Base-by-base conservation (phyloP, 225 moss, liverwort and hornwort genomes). In the Straminergon stramineum region DNA sequence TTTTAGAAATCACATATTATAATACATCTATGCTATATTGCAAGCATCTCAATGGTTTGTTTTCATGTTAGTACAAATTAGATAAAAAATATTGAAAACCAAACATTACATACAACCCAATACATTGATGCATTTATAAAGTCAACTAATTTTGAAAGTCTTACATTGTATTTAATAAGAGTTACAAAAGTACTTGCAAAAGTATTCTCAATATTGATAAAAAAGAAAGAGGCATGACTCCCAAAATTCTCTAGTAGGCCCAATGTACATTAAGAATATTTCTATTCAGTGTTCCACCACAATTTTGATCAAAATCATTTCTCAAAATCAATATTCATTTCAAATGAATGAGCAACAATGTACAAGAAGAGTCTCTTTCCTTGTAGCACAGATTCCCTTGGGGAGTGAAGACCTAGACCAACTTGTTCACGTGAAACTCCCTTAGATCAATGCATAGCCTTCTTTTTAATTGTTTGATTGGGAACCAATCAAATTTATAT, bases 381-480 rank as follows among this genome's bases (percentile, higher is more conserved):
- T 0, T 52, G 1, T 19, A 51, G 32, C 21, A 19, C 1, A 2
- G 1, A 4, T 0, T 23, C 8, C 4, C 9, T 78, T 16, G 26
- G 17, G 1, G 1, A 79, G 0, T 57, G 7, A 1, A 39, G 0
- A 39, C 28, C 12, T 58, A 6, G 0, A 18, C 12, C 5, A 58
- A 28, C 39, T 39, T 57, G n/a, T 16, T 55, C 17, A 53, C 10
- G 15, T 2, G 1, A 14, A 35, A 13, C 4, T 51, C 18, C 15
- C 1, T 9, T 7, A 7, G 6, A 23, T n/a, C 57, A 79, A 56
- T 16, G 16, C 4, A 17, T 6, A 5, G 4, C 4, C 28, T 58
- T 32, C 17, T 0, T 58, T 5, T 17, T 48, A 9, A 48, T 48
- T 1, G 11, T 17, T 17, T 0, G 1, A 1, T n/a, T 10, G 16